Conservation (phyloP, 495 filamentous ascomycete species). For the Cercophora samala region DNA sequence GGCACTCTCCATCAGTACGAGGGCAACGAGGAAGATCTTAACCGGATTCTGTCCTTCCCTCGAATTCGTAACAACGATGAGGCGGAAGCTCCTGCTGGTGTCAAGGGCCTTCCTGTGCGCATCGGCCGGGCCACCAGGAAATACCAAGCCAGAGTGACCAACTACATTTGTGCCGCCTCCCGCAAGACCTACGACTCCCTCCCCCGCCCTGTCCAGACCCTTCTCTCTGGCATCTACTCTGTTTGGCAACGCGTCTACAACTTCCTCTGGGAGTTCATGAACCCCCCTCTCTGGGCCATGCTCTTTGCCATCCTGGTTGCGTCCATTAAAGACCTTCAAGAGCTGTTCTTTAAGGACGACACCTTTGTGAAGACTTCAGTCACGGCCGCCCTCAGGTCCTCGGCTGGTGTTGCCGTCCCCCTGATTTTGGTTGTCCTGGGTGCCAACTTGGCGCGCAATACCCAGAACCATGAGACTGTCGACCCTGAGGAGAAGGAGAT, state of each 20-base stretch:
- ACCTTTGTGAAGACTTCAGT: slow-evolving; percentile 92
- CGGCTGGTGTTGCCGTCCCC: slow-evolving; percentile 87
- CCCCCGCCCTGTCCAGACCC: slow-evolving; percentile 56
- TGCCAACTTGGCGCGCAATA: slow-evolving; percentile 83
- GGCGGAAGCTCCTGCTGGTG: slow-evolving; percentile 31
- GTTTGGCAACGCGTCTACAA: slow-evolving; percentile 51
- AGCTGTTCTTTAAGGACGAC: slow-evolving; percentile 81
- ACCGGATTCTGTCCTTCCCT: slow-evolving; percentile 46
- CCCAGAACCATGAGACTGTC: slow-evolving; percentile 54
- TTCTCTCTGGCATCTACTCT: slow-evolving; percentile 43
- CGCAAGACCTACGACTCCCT: slow-evolving; percentile 41
- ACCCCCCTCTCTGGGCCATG: slow-evolving; percentile 98
- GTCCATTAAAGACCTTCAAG: slow-evolving; percentile 79
- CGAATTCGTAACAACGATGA: slow-evolving; percentile 38
- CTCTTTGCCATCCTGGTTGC: slow-evolving; percentile 82
- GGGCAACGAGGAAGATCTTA: slow-evolving; percentile 22
- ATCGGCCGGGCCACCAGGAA: slow-evolving; percentile 19
- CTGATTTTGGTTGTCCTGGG: slow-evolving; percentile 95
- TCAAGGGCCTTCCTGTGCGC: slow-evolving; percentile 34
- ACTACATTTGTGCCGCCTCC: slow-evolving; percentile 34
- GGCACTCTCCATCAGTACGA: slow-evolving; percentile 14
- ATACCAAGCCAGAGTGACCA: slow-evolving; percentile 31
- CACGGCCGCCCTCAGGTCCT: slow-evolving; percentile 79
- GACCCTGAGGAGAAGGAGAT: slow-evolving; percentile 63
- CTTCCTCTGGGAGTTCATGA: slow-evolving; percentile 91